Conservation (phyloP, 495 filamentous ascomycete species). For the Physcia stellaris region DNA sequence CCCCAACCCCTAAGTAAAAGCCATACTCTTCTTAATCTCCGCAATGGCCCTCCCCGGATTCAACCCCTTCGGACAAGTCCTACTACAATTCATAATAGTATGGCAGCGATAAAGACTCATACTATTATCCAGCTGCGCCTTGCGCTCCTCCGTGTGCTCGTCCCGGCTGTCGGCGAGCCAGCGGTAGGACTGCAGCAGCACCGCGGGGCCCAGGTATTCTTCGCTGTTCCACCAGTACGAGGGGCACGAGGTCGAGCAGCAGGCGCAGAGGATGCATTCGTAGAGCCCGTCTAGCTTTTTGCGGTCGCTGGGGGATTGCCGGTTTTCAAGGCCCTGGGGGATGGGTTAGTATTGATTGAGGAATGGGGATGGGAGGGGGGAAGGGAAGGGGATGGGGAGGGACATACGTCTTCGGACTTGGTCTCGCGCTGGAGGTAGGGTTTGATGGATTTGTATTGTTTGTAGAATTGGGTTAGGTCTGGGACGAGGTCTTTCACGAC, state of each 20-base stretch:
- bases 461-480: constrained; percentile 97
- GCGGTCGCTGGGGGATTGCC: constrained; percentile 77
- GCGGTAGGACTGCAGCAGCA: constrained; percentile 91
- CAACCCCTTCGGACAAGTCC: constrained; percentile 94
- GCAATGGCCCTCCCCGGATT: constrained; percentile 92
- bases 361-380: background rate
- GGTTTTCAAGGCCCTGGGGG: constrained; percentile 67
- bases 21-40: constrained; percentile 96
- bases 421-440: constrained; percentile 88
- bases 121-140: constrained; percentile 85
- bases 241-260: constrained; percentile 95
- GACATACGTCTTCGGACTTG: constrained; percentile 56
- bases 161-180: constrained; percentile 92
- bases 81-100: constrained; percentile 95
- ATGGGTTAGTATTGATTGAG: background rate
- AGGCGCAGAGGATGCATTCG: constrained; percentile 98
- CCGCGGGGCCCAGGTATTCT: constrained; percentile 93
- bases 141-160: constrained; percentile 72
- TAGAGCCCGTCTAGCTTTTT: constrained; percentile 96
- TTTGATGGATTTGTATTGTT: constrained; percentile 99
- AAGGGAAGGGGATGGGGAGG: background rate
- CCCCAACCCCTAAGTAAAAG: constrained; percentile 29
- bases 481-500: constrained; percentile 98
- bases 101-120: constrained; percentile 98
- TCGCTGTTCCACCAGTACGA: constrained; percentile 99